phyloP scores from a whole-genome alignment of 345 rosid species.

The Euphorbia pulcherrima region DNA sequence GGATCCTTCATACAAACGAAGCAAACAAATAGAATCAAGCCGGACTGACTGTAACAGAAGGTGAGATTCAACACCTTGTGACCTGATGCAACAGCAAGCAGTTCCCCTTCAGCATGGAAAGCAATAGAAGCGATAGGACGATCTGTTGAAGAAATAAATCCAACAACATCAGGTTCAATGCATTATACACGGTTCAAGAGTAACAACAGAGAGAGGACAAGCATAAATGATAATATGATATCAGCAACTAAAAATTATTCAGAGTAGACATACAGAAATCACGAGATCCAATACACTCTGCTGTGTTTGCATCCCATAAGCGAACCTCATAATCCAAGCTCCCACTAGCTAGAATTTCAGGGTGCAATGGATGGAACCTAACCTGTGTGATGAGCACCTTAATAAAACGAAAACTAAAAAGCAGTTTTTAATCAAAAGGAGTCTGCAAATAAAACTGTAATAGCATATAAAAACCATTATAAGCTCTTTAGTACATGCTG shows the following conservation, averaged over 20 bases:
- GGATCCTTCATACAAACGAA: not conserved
- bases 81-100: constrained; percentile 75
- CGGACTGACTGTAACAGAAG: not conserved
- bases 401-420: constrained; percentile 1
- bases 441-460: not conserved
- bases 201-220: not conserved
- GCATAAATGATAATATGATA: not conserved
- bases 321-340: constrained; percentile 79
- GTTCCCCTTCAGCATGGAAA: constrained; percentile 73
- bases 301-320: constrained; percentile 65
- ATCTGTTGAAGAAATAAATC: constrained; percentile 35
- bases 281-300: constrained; percentile 64
- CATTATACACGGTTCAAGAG: not conserved
- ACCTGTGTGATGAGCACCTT: constrained; percentile 41
- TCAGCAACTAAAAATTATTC: constrained; percentile 15
- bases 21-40: not conserved
- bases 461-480: not conserved
- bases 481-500: not conserved
- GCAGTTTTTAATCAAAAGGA: not conserved
- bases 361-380: constrained; percentile 64
- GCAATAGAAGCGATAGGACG: constrained; percentile 82
- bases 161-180: constrained; percentile 1
- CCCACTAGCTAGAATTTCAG: constrained; percentile 69
- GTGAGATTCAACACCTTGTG: constrained; percentile 50
- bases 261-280: constrained; percentile 44